phyloP scores from a whole-genome alignment of 768 basidiomycete species.

The Mycena epipterygia region DNA sequence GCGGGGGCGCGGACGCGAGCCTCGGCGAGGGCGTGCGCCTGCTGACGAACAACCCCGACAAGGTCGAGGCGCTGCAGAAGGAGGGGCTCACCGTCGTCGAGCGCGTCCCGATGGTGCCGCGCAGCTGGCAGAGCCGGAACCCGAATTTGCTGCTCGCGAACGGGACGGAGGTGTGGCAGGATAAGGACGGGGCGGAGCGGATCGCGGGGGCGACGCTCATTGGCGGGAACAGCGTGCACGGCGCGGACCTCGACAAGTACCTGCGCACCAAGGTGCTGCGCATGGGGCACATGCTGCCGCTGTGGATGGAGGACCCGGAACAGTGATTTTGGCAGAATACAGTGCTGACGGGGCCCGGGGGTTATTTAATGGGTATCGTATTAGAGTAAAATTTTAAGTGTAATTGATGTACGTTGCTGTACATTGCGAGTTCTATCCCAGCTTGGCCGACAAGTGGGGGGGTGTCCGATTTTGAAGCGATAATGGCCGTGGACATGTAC shows the following conservation, averaged over 20 bases:
- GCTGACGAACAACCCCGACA: constrained; percentile 98
- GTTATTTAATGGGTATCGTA: neutral
- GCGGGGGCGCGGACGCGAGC: neutral
- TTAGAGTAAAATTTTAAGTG: neutral
- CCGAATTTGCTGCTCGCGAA: constrained; percentile 42
- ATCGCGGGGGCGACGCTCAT: constrained; percentile 82
- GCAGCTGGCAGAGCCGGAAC: constrained; percentile 79
- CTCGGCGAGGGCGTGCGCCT: constrained; percentile 72
- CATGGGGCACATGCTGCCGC: constrained; percentile 95
- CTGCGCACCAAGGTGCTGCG: constrained; percentile 94
- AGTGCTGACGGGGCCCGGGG: neutral
- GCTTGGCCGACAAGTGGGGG: no score
- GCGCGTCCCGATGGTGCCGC: constrained; percentile 94
- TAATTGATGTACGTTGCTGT: neutral
- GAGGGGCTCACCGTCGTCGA: constrained; percentile 88
- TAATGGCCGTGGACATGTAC: no score
- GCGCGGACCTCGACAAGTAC: constrained; percentile 94
- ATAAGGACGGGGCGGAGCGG: constrained; percentile 54
- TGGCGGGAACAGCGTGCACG: constrained; percentile 81
- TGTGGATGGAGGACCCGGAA: constrained; percentile 44
- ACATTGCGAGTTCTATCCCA: neutral
- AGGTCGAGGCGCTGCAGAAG: constrained; percentile 86
- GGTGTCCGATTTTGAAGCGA: no score
- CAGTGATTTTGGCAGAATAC: neutral
- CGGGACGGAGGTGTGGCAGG: constrained; percentile 38